A percentile compares a stretch with the other conserved stretches of the same genome.
Conservation (phyloP, 192 early-diverging fungal genomes). For the Rhizophagus prolifer region DNA sequence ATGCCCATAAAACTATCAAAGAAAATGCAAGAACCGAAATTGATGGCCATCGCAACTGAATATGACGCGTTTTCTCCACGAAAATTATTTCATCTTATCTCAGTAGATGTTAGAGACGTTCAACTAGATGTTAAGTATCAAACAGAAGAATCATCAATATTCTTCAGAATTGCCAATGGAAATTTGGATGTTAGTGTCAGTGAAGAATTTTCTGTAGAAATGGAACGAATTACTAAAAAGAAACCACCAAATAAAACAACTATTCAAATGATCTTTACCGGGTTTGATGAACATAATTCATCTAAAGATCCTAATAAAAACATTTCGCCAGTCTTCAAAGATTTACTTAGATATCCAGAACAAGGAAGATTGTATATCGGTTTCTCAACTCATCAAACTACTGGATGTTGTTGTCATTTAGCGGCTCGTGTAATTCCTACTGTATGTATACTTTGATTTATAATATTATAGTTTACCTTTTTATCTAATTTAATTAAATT, state of each 20-base stretch:
- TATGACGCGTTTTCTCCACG: slow-evolving; percentile 61
- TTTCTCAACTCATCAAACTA: slow-evolving; percentile 89
- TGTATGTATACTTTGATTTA: slow-evolving; percentile 31
- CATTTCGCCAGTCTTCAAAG: slow-evolving; percentile 63
- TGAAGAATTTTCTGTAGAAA: slow-evolving; percentile 61
- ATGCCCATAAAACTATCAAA: slow-evolving; percentile 62
- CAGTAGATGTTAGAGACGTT: slow-evolving; percentile 58
- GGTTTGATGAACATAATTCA: slow-evolving; percentile 64
- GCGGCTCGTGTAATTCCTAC: slow-evolving; percentile 87
- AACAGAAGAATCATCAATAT: slow-evolving; percentile 56
- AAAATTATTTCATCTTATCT: slow-evolving; percentile 66
- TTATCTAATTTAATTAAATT: neutral
- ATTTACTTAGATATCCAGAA: slow-evolving; percentile 67
- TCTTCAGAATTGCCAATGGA: slow-evolving; percentile 67
- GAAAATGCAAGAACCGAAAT: slow-evolving; percentile 59
- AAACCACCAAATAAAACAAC: slow-evolving; percentile 68
- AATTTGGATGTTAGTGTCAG: slow-evolving; percentile 56
- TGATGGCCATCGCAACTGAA: slow-evolving; percentile 54
- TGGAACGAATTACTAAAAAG: slow-evolving; percentile 90
- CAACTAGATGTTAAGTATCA: slow-evolving; percentile 51
- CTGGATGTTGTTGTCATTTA: slow-evolving; percentile 76
- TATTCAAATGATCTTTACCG: slow-evolving; percentile 71
- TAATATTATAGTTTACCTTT: too few relatives aligned
- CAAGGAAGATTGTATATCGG: slow-evolving; percentile 90
- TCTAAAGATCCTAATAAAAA: slow-evolving; percentile 12